Base-by-base conservation (phyloP, 2,329 filamentous ascomycete species). In the Coniochaeta sp. region DNA sequence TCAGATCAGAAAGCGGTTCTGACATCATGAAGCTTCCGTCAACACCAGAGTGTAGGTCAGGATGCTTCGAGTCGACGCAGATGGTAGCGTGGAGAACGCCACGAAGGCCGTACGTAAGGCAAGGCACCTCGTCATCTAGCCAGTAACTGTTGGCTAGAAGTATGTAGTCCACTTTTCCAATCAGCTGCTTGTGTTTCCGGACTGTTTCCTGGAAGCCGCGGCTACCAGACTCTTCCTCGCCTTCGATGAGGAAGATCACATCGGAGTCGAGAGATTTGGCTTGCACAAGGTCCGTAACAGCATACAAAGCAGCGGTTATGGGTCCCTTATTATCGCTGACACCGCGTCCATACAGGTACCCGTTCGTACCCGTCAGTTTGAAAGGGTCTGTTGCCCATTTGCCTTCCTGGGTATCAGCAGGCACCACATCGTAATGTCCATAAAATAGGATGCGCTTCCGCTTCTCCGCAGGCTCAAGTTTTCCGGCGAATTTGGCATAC, bases 271-370 rank as follows among this genome's bases (percentile, higher is more conserved):
- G 81, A 19, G 85, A 82, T 67, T 96, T 91, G n/a, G 89, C 86
- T 64, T 93, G 88, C 64, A 90, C 86, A 3, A 99, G 78, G 67
- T 98, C 93, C 0, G 93, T 91, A 1, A 96, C 93, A 0, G 93
- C 95, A 70, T 96, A 98, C 0, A 99, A 81, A 1, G 95, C 95
- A 1, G 96, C 93, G 69, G 99, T 85, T 62, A 97, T 91, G 0
- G 95, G 95, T 0, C 96, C 95, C 73, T 99, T 99, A 77, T 99
- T 98, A 73, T 99, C 95, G 56, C 92, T 96, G 16, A 96, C 90
- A n/a, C 95, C 95, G 67, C 95, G 89, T 2, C 95, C 95, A 65
- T 99, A 98, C 1, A 98, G 79, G 71, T 93, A 98, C 0, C 95
- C 93, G 67, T 96, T 93, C 60, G 91, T 85, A 4, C 95, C 95